Evolutionary conservation across 441 rosid genomes (phyloP).

Genomic region (Raphanus hybrid): DNA sequence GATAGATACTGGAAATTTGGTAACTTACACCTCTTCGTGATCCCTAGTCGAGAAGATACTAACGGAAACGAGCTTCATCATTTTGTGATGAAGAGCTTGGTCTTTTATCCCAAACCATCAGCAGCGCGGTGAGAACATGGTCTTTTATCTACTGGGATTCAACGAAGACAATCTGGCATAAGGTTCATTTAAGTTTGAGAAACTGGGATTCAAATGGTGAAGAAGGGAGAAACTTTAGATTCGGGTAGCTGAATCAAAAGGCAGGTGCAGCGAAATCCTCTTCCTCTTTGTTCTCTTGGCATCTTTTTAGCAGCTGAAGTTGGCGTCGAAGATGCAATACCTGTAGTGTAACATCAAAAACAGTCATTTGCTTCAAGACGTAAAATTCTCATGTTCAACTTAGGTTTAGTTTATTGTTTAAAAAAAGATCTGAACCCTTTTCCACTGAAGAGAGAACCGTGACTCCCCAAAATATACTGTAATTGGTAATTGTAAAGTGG

Average conservation of each 20-base stretch:
- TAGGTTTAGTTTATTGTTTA: too few relatives aligned
- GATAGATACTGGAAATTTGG: background rate
- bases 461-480: background rate
- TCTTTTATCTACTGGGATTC: too few relatives aligned
- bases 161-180: too few relatives aligned
- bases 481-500: background rate
- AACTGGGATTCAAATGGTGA: conserved; percentile 12
- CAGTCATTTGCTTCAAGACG: background rate
- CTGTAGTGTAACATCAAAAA: conserved; percentile 40
- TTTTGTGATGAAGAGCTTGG: background rate
- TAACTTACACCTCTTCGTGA: background rate
- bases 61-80: background rate
- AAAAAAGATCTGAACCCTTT: background rate
- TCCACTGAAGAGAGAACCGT: too few relatives aligned
- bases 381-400: too few relatives aligned
- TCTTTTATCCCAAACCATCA: background rate
- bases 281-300: conserved; percentile 68
- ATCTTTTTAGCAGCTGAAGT: conserved; percentile 68
- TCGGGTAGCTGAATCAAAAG: background rate
- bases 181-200: background rate
- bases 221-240: background rate
- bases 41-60: background rate
- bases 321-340: conserved; percentile 68
- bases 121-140: background rate
- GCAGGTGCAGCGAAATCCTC: conserved; percentile 61